phyloP scores from a whole-genome alignment of 345 rosid species.

The Linum tenue region DNA sequence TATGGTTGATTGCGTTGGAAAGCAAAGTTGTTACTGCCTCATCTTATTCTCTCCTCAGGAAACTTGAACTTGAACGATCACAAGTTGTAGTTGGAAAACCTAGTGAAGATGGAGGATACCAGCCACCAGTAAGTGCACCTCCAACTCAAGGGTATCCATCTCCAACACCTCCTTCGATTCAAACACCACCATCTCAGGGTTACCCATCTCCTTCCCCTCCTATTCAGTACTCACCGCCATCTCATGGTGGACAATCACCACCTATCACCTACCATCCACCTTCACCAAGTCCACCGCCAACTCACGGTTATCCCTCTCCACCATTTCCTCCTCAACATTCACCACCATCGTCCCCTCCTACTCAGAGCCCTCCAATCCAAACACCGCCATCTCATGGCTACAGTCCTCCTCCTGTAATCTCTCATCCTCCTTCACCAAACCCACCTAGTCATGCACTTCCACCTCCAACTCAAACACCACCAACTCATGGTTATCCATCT shows the following conservation, averaged over 20 bases:
- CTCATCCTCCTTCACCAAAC: neutral
- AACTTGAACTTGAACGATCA: neutral
- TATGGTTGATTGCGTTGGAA: neutral
- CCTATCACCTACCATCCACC: too few species aligned
- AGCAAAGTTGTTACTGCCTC: neutral
- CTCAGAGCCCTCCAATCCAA: neutral
- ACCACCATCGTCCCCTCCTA: neutral
- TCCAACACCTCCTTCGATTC: neutral
- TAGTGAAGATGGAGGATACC: neutral
- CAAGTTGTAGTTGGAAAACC: neutral
- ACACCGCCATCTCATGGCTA: neutral
- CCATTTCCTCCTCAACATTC: too few species aligned
- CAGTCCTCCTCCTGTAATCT: neutral
- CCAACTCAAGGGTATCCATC: constrained; percentile 11
- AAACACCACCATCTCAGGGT: too few species aligned
- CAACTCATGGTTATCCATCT: constrained; percentile 10
- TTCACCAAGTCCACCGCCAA: too few species aligned
- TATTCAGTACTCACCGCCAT: neutral
- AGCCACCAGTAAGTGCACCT: neutral
- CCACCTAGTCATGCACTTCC: neutral
- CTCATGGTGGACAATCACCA: too few species aligned
- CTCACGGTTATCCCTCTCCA: neutral
- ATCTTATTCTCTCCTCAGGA: neutral
- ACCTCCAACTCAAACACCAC: constrained; percentile 1
- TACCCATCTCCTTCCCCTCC: too few species aligned